Base-by-base conservation (phyloP, 495 filamentous ascomycete genomes). In the Lepidopterella palustris region DNA sequence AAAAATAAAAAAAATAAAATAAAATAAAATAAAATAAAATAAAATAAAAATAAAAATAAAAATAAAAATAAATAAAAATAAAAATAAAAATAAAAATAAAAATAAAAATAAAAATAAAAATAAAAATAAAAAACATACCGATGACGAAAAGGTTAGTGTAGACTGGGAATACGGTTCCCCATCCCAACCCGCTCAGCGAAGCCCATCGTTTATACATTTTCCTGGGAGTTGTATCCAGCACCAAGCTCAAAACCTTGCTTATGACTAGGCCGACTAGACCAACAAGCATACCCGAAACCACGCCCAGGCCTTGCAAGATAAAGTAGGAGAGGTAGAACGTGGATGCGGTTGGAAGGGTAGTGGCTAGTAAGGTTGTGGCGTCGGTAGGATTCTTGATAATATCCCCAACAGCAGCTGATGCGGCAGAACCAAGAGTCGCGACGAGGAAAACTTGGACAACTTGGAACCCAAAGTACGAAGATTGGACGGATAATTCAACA, bases 301-400 rank as follows among this genome's bases (percentile, higher is more conserved):
- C 82, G n/a, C 86, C 87, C 58, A 98, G 74, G 50, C 93, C 93
- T 72, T 97, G 92, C 26, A 98, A 79, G 65, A 97, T 86, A 68
- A 98, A 92, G 76, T 95, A 98, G 0, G 88, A 87, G 53, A 97
- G 87, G 74, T 95, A 98, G 73, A 98, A 91, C 75, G 95, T 97
- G 63, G 90, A 91, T 2, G 88, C 82, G 54, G 78, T 83, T 8
- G 93, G 93, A 10, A 97, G 74, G 58, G 87, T 87, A 15, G 76
- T 64, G 13, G 93, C 86, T 10, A 98, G 80, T 53, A 97, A 74
- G 5, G 57, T 74, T 0, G 88, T 76, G 25, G 80, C 85, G 6
- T 67, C 71, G 3, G 68, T 62, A 5, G 93, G 95, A 3, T 88
- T 61, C 0, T 83, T 26, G 42, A 81, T 76, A 62, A 97, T 92